Conservation (phyloP, 2,329 filamentous ascomycete genomes). For the Diplodia corticola region DNA sequence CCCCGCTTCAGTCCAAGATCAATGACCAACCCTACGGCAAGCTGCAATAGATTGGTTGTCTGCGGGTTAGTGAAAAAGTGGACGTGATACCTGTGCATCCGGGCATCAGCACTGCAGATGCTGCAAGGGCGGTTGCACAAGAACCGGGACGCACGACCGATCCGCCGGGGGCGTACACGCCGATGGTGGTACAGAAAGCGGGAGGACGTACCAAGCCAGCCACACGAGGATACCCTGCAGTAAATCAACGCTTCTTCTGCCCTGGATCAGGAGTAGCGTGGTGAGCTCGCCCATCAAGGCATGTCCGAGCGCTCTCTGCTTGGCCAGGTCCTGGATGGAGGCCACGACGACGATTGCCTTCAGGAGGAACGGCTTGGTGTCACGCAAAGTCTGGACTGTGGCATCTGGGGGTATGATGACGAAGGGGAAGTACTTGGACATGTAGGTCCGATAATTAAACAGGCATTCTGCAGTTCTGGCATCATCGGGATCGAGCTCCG, state of each 20-base stretch:
- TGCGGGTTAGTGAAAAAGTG: slow-evolving; percentile 43
- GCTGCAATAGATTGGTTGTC: slow-evolving; percentile 43
- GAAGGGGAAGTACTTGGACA: slow-evolving; percentile 21
- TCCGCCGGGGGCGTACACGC: slow-evolving; percentile 1
- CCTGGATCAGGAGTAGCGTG: background rate
- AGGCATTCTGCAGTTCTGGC: slow-evolving; percentile 8
- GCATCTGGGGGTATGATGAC: slow-evolving; percentile 13
- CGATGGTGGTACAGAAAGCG: background rate
- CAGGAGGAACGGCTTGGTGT: slow-evolving; percentile 21
- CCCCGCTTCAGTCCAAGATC: slow-evolving; percentile 43
- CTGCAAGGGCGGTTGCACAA: slow-evolving; percentile 14
- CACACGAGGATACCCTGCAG: slow-evolving; percentile 22
- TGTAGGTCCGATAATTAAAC: slow-evolving; percentile 15
- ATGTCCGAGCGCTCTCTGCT: slow-evolving; percentile 8
- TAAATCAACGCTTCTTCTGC: slow-evolving; percentile 13
- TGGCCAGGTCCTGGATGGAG: slow-evolving; percentile 13
- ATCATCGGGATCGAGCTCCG: slow-evolving; percentile 9
- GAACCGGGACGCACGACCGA: slow-evolving; percentile 3
- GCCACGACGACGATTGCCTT: slow-evolving; percentile 14
- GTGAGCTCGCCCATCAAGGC: slow-evolving; percentile 15
- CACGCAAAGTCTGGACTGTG: slow-evolving; percentile 7
- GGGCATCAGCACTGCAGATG: slow-evolving; percentile 15
- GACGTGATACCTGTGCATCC: slow-evolving; percentile 40
- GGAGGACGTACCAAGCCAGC: slow-evolving; percentile 15
- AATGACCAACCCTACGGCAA: slow-evolving; percentile 42